phyloP scores from a whole-genome alignment of 345 rosid genomes.

The Stellera chamaejasme region DNA sequence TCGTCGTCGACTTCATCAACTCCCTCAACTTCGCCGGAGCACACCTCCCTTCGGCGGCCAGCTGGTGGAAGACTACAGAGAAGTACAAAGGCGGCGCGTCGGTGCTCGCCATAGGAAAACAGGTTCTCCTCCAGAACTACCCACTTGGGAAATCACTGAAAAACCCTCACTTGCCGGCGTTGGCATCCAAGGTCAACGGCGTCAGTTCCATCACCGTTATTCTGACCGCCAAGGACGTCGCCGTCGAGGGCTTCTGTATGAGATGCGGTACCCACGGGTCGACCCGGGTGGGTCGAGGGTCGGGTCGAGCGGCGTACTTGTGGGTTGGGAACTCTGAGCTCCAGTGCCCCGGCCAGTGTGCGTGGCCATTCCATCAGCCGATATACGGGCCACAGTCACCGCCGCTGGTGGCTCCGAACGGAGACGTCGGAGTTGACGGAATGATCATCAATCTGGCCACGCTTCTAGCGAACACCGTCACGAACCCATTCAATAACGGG shows the following conservation, averaged over 20 bases:
- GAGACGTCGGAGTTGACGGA: conserved; percentile 89
- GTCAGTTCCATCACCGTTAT: conserved; percentile 47
- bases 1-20: conserved; percentile 67
- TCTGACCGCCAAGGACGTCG: conserved; percentile 68
- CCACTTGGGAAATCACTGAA: conserved; percentile 55
- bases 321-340: conserved; percentile 91
- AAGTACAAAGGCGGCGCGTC: conserved; percentile 51
- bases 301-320: conserved; percentile 37
- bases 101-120: conserved; percentile 42
- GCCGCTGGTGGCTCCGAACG: conserved; percentile 75
- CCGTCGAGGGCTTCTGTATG: conserved; percentile 76
- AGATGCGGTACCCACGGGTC: conserved; percentile 78
- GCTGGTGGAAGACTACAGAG: conserved; percentile 87
- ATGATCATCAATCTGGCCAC: conserved; percentile 84
- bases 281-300: conserved; percentile 11
- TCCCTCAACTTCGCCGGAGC: conserved; percentile 30
- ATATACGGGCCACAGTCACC: conserved; percentile 83
- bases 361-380: conserved; percentile 99
- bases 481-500: conserved; percentile 67
- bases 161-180: conserved; percentile 36
- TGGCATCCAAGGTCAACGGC: conserved; percentile 39
- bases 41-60: conserved; percentile 39
- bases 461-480: conserved; percentile 67
- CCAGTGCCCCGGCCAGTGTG: conserved; percentile 89
- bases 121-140: conserved; percentile 49